Base-by-base conservation (phyloP, 805 yeast genomes). In the Wickerhamomyces bisporus region DNA sequence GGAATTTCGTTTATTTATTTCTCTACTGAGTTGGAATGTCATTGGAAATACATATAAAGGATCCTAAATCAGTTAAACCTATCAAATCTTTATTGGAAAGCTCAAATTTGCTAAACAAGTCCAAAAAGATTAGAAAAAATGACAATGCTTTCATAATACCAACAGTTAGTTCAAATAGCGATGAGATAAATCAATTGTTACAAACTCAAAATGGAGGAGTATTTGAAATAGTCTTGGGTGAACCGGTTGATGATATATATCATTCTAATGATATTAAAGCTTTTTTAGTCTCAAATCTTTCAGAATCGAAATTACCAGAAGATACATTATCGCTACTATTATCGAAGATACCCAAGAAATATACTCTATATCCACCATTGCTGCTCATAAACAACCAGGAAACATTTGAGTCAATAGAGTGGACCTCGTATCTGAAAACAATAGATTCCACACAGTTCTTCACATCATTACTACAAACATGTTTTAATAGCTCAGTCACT, bases 361-460 rank as follows among this genome's bases (percentile, higher is more conserved):
- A 78, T 69, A 65, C 81, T 0, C 44, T 81, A 0, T 85, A 85
- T 51, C 75, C 79, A 1, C 93, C 94, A 0, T 57, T 85, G 71
- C 57, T 82, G 1, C 61, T 85, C 9, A 69, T 84, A 28, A 70
- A 75, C 35, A 68, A 73, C 29, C 53, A 73, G 0, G 65, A 61
- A 4, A 65, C 81, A 0, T 75, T 77, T 45, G 70, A 65, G 18
- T 42, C 61, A 27, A 44, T 34, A 0, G 35, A 21, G 16, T 73
- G 79, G 78, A 34, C 25, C 0, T 11, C 26, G 0, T 50, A 55
- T 28, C 58, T 61, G 28, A 8, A 25, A 8, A 21, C 18, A 1
- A 32, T 38, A 45, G 15, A 41, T 36, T 30, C 38, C 27, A 27
- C 42, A 2, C 18, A 24, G 10, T 47, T 42, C 44, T 64, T 42